Percentiles rank a stretch among this genome's conserved stretches.
phyloP scores from a whole-genome alignment of 2,329 filamentous ascomycete species.

The Torrubiella hemipterigena region DNA sequence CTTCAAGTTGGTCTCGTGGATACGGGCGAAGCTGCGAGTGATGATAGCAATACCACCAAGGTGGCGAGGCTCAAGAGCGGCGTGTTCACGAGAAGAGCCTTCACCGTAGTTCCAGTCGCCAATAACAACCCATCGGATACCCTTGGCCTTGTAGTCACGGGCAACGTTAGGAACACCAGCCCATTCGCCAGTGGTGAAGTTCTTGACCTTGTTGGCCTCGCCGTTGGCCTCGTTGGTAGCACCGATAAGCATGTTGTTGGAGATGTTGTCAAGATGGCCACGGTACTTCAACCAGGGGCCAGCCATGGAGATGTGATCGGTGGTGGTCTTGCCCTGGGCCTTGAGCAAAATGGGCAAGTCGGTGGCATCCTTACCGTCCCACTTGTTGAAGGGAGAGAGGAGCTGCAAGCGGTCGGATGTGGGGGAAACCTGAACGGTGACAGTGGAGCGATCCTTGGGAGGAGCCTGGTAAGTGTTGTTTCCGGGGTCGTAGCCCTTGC shows the following conservation, averaged over 20 bases:
- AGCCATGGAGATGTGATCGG: constrained; percentile 95
- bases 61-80: constrained; percentile 93
- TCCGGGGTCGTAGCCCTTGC: constrained; percentile 77
- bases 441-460: constrained; percentile 60
- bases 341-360: constrained; percentile 93
- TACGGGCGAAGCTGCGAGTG: constrained; percentile 90
- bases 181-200: constrained; percentile 72
- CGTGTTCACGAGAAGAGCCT: constrained; percentile 94
- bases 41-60: constrained; percentile 96
- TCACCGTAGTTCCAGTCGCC: constrained; percentile 99
- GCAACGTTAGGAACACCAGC: constrained; percentile 87
- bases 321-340: constrained; percentile 90
- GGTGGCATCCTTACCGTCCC: constrained; percentile 83
- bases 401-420: constrained; percentile 90
- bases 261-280: constrained; percentile 98
- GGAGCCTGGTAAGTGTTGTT: constrained; percentile 94
- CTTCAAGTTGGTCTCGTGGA: constrained; percentile 99
- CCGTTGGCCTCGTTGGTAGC: constrained; percentile 93
- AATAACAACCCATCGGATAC: constrained; percentile 91
- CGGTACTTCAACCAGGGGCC: constrained; percentile 98
- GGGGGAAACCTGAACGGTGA: constrained; percentile 75
- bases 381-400: constrained; percentile 71
- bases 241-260: constrained; percentile 99
- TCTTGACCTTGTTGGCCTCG: constrained; percentile 96
- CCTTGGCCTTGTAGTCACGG: constrained; percentile 97